Base-by-base conservation (phyloP, 2,329 filamentous ascomycete species). In the Alternaria dauci region DNA sequence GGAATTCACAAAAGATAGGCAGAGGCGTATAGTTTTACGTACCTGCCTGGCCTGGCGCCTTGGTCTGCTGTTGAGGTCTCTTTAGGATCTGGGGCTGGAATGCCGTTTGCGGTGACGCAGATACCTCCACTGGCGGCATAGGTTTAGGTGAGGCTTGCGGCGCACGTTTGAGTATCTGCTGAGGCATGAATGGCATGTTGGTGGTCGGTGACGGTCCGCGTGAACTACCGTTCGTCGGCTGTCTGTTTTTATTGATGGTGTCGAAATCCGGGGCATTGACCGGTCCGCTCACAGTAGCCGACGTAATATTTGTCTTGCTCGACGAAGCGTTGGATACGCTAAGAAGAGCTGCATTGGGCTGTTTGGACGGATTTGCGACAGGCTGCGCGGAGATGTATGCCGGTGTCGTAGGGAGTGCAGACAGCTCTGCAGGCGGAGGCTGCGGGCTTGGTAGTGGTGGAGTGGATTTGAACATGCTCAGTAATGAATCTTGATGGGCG, bases 371-470 rank as follows among this genome's bases (percentile, higher is more conserved):
- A 18, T 62, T 54, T 1, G 68, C 62, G 28, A 59, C 62, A 44
- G 71, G 71, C 16, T 69, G 69, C 14, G 68, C 65, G 20, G 68
- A 67, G 2, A 61, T 43, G 42, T 71, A 63, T 6, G 76, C 74
- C 14, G 80, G 78, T 4, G 77, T 79, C 2, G 73, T 75, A n/a
- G 81, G 77, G 18, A 80, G 78, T 18, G 79, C 82, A 38, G 81
- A 79, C 18, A 85, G 67, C 63, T 85, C 83, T 8, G 74, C 82
- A 36, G 80, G 82, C n/a, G 67, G 76, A 11, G 61, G 81, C n/a
- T 69, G 76, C 11, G 65, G 64, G 44, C 63, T 65, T 44, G 72
- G 70, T n/a, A 65, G 62, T 14, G 64, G 65, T 1, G 75, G 72
- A 11, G 71, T 71, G 4, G 74, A 70, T 12, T 75, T 74, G 68